These are phyloP conservation scores for Carpinus fangiana DNA, from an alignment of 306 rosid genomes.

Conservation along the genomic window DNA sequence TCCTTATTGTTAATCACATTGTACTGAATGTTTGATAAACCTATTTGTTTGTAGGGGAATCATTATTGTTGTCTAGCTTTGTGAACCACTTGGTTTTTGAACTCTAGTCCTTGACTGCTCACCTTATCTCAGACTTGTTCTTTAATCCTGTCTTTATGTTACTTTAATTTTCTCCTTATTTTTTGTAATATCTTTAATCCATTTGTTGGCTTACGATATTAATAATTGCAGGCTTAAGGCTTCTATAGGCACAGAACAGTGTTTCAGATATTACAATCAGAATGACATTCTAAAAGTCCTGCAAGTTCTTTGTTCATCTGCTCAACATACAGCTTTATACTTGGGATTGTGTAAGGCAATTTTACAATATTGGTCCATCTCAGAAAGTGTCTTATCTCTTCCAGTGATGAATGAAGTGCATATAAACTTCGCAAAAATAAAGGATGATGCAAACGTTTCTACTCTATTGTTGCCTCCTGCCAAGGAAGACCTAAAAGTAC, in stretches of 20 bases:
- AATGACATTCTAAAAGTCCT: constrained; percentile 73
- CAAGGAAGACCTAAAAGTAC: constrained; percentile 29
- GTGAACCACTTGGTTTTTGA: constrained; percentile 8
- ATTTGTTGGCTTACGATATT: constrained; percentile 33
- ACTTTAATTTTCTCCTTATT: constrained; percentile 11
- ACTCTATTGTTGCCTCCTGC: constrained; percentile 29
- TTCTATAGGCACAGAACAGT: constrained; percentile 44
- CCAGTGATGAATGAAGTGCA: constrained; percentile 37
- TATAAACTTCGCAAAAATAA: constrained; percentile 26
- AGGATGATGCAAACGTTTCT: constrained; percentile 33
- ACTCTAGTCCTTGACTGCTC: constrained; percentile 17
- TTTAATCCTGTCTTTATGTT: background rate
- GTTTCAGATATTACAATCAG: constrained; percentile 71
- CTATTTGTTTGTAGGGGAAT: constrained; percentile 18
- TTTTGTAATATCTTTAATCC: constrained; percentile 14
- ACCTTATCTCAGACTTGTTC: constrained; percentile 10
- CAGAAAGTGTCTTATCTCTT: constrained; percentile 50
- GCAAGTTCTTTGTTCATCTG: constrained; percentile 57
- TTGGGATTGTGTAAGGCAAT: constrained; percentile 59
- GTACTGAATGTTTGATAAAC: background rate
- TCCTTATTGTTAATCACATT: constrained; percentile 15
- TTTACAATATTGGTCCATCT: constrained; percentile 65
- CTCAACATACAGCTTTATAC: constrained; percentile 56
- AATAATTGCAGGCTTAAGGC: constrained; percentile 68
- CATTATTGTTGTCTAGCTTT: constrained; percentile 23